Evolutionary conservation across 2,329 filamentous ascomycete genomes (phyloP), one percentile per base, ranked within the genome.

Genomic region (Hortaea werneckii): DNA sequence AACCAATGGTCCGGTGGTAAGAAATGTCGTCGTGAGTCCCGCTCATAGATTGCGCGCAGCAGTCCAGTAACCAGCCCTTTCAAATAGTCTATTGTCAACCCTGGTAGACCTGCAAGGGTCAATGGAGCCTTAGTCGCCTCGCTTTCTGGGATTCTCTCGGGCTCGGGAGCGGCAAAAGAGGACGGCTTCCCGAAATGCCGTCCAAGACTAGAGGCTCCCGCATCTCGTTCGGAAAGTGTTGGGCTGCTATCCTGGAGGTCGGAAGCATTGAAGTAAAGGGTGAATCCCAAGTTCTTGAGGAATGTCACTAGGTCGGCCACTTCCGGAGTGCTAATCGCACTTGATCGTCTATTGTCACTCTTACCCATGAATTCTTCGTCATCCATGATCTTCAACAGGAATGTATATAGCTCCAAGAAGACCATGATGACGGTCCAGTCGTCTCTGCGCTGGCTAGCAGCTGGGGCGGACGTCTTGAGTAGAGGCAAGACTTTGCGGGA

Each of bases 351-450:
- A 11, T 51, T 53, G 12, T 52, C 52, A 26, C 63, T 51, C 26
- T 63, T 68, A 28, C 62, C 68, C 41, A 65, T 58, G 61, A 98
- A 98, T 57, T 98, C 92, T 54, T 96, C 90, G 52, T 98, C 92
- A 55, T 98, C 92, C 62, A 90, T 94, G 30, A 96, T 79, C 55
- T 92, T 85, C 9, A 96, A 71, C 2, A 95, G 80, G 61, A 96
- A 96, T 2, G 85, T 87, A 62, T 95, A 98, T 0, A 98, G 76
- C 58, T 98, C 92, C 5, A 98, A 74, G 60, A 98, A 96, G 0
- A 98, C 75, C 0, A 96, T 72, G 37, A 95, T 79, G 1, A 92
- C 82, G 12, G 84, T 82, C 92, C 92, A 98, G 60, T 96, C 87
- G 54, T 82, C 76, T 41, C 68, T 75, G 44, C 42, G 57, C 29